phyloP scores from a whole-genome alignment of 176 grass and related monocot species.

The Oryza longistaminata region DNA sequence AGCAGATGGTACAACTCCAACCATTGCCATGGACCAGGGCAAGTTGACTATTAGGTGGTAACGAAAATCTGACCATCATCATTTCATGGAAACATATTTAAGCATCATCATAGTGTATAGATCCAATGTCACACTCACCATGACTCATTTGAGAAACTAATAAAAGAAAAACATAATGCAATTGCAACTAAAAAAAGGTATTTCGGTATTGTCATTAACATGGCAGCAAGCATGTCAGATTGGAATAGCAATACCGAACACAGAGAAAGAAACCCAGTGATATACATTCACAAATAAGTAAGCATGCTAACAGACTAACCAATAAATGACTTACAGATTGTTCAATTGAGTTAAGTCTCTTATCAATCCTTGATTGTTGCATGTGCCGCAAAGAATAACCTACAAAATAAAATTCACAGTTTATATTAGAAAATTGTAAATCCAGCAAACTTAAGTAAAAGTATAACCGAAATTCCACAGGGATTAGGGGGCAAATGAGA shows the following conservation, averaged over 20 bases:
- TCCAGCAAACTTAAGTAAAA: neutral
- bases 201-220: neutral
- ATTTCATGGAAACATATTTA: neutral
- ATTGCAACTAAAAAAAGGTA: neutral
- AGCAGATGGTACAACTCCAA: neutral
- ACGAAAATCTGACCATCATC: neutral
- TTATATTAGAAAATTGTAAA: slow-evolving; percentile 13
- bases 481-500: neutral
- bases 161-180: neutral
- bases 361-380: slow-evolving; percentile 75
- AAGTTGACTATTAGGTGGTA: neutral
- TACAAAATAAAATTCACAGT: slow-evolving; percentile 3
- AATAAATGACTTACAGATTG: slow-evolving; percentile 67
- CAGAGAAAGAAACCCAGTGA: neutral
- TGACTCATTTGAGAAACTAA: neutral
- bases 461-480: neutral
- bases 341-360: slow-evolving; percentile 77
- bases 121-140: neutral
- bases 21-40: neutral
- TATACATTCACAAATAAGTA: neutral
- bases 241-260: neutral
- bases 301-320: slow-evolving; percentile 14
- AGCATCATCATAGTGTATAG: neutral
- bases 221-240: neutral
- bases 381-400: slow-evolving; percentile 80